phyloP scores from a whole-genome alignment of 352 stramenopile species.

The Globisporangium abappressorium region DNA sequence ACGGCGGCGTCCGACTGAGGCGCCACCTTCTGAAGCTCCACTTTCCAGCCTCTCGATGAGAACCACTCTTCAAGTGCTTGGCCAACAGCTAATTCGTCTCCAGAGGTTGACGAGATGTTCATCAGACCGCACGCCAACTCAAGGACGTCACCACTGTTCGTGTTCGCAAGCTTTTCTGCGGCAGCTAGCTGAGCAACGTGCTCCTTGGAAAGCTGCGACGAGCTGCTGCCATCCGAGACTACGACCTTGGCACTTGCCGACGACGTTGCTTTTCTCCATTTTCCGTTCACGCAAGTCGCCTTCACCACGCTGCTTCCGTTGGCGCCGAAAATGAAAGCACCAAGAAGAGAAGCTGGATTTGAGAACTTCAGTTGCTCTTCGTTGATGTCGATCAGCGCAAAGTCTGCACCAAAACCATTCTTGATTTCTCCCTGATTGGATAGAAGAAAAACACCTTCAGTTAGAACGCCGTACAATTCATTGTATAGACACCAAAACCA shows the following conservation, averaged over 20 bases:
- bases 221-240: background rate
- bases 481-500: background rate
- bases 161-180: slow-evolving; percentile 47
- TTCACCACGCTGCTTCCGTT: slow-evolving; percentile 72
- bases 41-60: slow-evolving; percentile 55
- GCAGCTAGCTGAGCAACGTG: slow-evolving; percentile 40
- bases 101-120: slow-evolving; percentile 69
- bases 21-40: slow-evolving; percentile 71
- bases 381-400: slow-evolving; percentile 61
- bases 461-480: background rate
- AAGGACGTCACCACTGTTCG: slow-evolving; percentile 61
- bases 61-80: slow-evolving; percentile 68
- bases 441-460: background rate
- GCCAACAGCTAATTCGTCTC: slow-evolving; percentile 70
- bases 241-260: slow-evolving; percentile 2
- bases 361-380: slow-evolving; percentile 75
- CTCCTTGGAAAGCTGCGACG: slow-evolving; percentile 34
- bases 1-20: slow-evolving; percentile 58
- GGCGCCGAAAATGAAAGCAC: slow-evolving; percentile 65
- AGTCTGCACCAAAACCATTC: slow-evolving; percentile 59
- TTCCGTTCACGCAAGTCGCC: slow-evolving; percentile 69
- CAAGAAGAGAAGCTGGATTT: slow-evolving; percentile 51
- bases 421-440: slow-evolving; percentile 59
- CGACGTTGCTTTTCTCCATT: slow-evolving; percentile 47
- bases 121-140: slow-evolving; percentile 63